These are phyloP conservation scores for Berberis thunbergii DNA, from an alignment of 164 flowering plant genomes.

Conservation along the genomic window DNA sequence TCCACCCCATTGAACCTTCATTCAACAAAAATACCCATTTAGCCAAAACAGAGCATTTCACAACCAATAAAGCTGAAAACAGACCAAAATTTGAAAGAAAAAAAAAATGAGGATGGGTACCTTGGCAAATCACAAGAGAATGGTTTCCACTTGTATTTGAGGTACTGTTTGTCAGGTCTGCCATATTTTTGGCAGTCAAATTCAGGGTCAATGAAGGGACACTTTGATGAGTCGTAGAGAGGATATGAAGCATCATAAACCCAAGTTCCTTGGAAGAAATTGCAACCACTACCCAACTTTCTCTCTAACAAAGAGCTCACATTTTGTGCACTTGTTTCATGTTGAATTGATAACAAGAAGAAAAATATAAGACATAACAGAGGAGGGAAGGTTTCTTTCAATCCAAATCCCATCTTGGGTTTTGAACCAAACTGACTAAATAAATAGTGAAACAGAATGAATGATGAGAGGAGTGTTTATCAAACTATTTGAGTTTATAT, in stretches of 20 bases:
- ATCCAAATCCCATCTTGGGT: constrained; percentile 10
- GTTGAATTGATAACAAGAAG: background rate
- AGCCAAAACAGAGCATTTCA: background rate
- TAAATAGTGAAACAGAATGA: background rate
- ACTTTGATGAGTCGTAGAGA: constrained; percentile 46
- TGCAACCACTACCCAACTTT: constrained; percentile 33
- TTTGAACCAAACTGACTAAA: background rate
- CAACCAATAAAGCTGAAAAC: background rate
- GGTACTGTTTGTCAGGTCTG: constrained; percentile 60
- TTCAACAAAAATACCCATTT: background rate
- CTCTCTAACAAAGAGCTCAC: constrained; percentile 7
- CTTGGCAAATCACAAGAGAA: constrained; percentile 55
- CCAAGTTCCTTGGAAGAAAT: constrained; percentile 69
- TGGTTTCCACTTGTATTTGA: constrained; percentile 81
- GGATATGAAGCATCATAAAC: constrained; percentile 62
- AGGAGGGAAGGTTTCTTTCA: background rate
- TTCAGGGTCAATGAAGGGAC: constrained; percentile 76
- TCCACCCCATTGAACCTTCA: no score
- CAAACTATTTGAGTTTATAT: background rate
- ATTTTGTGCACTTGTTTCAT: constrained; percentile 7
- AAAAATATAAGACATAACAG: background rate
- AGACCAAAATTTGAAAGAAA: background rate
- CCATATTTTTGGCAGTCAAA: constrained; percentile 71
- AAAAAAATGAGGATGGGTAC: constrained; percentile 20
- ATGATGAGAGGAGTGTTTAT: background rate